Evolutionary conservation across 2,329 filamentous ascomycete genomes (phyloP), one percentile per base, ranked within the genome.

Genomic region (Verticillium klebahnii): DNA sequence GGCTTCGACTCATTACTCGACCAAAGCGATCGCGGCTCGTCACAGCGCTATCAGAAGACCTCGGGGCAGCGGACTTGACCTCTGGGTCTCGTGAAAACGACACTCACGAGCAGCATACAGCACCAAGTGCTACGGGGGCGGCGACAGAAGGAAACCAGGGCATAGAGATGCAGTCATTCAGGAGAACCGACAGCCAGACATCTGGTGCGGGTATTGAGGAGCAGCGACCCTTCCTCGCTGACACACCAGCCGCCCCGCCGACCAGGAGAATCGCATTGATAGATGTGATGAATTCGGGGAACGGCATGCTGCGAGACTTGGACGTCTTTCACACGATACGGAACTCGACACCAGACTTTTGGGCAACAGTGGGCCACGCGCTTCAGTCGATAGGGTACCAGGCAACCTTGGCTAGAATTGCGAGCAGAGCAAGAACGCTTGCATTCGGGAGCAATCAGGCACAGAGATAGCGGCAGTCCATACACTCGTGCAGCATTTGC

Each of bases 321-420:
- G 79, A 85, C 65, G 73, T 86, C 31, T 66, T 83, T 6, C 77
- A 82, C 58, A 79, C 82, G 2, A 72, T 86, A 9, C 75, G 75
- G 40, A 78, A 75, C 29, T 80, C 83, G 7, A 79, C 78, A 52
- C 75, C 77, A 55, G 79, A 80, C 60, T 74, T 77, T 11, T 78
- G 82, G 67, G 75, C 73, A 56, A 78, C 79, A 29, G 78, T 82
- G 5, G 80, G 81, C 1, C 80, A 81, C 64, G 80, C 83, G 15
- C 71, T 86, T 25, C 82, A 81, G 65, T 80, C 79, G n/a, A 73
- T 85, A 56, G 77, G 83, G 55, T 86, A 85, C 67, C 81, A 80
- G 29, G 80, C 82, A 14, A 82, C 81, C 1, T 70, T 84, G 64
- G 82, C 82, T n/a, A 79, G 62, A 29, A 66, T 66, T 56, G 56